Base-by-base conservation (phyloP, 148 eudicot genomes). In the Chenopodium formosanum region DNA sequence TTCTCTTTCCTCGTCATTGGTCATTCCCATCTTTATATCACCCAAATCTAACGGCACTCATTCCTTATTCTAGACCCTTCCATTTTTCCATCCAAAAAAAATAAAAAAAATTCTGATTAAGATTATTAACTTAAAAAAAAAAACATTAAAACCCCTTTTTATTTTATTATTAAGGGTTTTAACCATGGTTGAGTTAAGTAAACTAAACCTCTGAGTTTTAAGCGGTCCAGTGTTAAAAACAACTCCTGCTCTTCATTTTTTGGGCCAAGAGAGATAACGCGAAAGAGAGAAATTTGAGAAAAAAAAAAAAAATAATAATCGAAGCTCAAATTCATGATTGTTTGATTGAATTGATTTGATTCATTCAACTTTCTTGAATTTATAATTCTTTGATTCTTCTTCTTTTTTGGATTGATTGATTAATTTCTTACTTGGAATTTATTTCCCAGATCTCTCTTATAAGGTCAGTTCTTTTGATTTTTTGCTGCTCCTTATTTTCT, bases 1-100 rank as follows among this genome's bases (percentile, higher is more conserved):
- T 9, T 34, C 66, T 9, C 74, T 46, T 58, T 81, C 84, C 87
- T 78, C 82, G 73, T 81, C 84, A 77, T 48, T 40, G 44, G 65
- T 9, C 64, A 6, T n/a, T 34, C 25, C 46, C 29, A 9, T 48
- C 37, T 19, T 50, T 63, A 75, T 9, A 60, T 56, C 69, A 10
- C 65, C 25, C 7, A 62, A 23, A 82, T 82, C 85, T 40, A 76
- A 85, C 81, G 88, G 88, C 81, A 80, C 2, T 8, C 12, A 46
- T 53, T 47, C 50, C 81, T 56, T 10, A 37, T 66, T 86, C 88
- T 83, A 80, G 88, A 86, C 85, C 52, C 88, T 86, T 86, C 85
- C 84, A 27, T 48, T 20, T 0, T 47, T 23, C 25, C 29, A 50
- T 50, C 52, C 19, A 40, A 40, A 40, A 40, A 40, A 40, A 37